A percentile compares a stretch with the other conserved stretches of the same genome.
phyloP scores from a whole-genome alignment of 345 rosid genomes.

The Arabidopsis arenosa region DNA sequence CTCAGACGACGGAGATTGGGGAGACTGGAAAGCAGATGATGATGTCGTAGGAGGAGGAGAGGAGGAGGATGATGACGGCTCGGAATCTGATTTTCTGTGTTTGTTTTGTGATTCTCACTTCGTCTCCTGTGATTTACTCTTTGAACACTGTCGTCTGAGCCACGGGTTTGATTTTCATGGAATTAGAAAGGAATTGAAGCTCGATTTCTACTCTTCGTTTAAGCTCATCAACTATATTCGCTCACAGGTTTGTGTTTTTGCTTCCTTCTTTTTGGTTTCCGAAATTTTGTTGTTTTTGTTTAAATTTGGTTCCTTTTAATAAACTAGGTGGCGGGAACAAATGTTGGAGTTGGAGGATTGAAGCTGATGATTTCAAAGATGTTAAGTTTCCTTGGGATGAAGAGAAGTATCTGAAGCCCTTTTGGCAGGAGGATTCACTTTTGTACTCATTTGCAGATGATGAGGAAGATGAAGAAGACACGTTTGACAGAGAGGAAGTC shows the following conservation, averaged over 20 bases:
- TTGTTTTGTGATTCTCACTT: slow-evolving; percentile 67
- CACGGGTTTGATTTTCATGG: slow-evolving; percentile 71
- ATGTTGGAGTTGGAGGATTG: slow-evolving; percentile 72
- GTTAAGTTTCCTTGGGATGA: slow-evolving; percentile 54
- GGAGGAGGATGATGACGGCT: slow-evolving; percentile 43
- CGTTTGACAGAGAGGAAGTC: slow-evolving; percentile 56
- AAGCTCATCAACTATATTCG: slow-evolving; percentile 91
- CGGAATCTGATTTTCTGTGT: slow-evolving; percentile 56
- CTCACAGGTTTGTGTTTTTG: slow-evolving; percentile 58
- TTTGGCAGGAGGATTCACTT: slow-evolving; percentile 79
- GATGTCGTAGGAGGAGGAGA: slow-evolving; percentile 37
- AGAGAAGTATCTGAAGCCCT: slow-evolving; percentile 76
- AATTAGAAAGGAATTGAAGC: slow-evolving; percentile 51
- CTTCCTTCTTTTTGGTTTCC: background rate
- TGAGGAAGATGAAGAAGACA: slow-evolving; percentile 71
- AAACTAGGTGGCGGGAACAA: slow-evolving; percentile 75
- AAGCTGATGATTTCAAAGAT: slow-evolving; percentile 49
- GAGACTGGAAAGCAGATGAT: slow-evolving; percentile 64
- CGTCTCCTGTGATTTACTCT: slow-evolving; percentile 57
- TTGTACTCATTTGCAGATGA: slow-evolving; percentile 77
- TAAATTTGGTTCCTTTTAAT: slow-evolving; percentile 19
- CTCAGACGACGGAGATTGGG: slow-evolving; percentile 61
- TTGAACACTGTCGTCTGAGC: slow-evolving; percentile 60
- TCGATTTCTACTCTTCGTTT: slow-evolving; percentile 77
- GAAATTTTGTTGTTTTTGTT: background rate